phyloP scores from a whole-genome alignment of 345 rosid genomes.

The Zanthoxylum bungeanum region DNA sequence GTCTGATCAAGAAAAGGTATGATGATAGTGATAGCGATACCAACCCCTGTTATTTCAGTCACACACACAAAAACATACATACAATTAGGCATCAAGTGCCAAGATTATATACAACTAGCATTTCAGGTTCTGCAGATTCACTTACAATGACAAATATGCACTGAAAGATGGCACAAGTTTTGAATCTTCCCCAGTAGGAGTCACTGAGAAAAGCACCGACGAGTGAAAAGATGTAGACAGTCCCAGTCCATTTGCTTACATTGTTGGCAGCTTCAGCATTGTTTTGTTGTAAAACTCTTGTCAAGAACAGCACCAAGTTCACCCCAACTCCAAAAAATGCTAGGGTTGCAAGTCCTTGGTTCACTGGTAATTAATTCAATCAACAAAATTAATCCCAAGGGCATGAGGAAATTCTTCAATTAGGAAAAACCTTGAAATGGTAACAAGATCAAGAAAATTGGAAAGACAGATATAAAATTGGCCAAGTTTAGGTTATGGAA shows the following conservation, averaged over 20 bases:
- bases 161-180: conserved; percentile 96
- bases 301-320: conserved; percentile 89
- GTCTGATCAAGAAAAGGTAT: conserved; percentile 69
- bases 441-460: background rate
- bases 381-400: background rate
- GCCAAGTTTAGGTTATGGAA: background rate
- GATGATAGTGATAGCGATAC: conserved; percentile 68
- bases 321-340: conserved; percentile 99
- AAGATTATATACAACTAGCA: background rate
- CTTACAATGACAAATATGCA: conserved; percentile 90
- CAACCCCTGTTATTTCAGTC: conserved; percentile 60
- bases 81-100: conserved; percentile 1
- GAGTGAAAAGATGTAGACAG: conserved; percentile 95
- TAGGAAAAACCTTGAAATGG: background rate
- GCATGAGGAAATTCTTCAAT: background rate
- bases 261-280: conserved; percentile 97
- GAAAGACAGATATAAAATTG: background rate
- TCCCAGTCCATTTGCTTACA: conserved; percentile 99
- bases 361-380: conserved; percentile 52
- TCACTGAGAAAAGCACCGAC: conserved; percentile 98
- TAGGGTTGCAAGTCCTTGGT: conserved; percentile 93
- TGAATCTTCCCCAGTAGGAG: conserved; percentile 99
- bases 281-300: conserved; percentile 84
- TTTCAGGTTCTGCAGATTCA: background rate
- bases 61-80: background rate